Evolutionary conservation across 805 yeast genomes (phyloP).

Genomic region (Saturnispora saitoi): DNA sequence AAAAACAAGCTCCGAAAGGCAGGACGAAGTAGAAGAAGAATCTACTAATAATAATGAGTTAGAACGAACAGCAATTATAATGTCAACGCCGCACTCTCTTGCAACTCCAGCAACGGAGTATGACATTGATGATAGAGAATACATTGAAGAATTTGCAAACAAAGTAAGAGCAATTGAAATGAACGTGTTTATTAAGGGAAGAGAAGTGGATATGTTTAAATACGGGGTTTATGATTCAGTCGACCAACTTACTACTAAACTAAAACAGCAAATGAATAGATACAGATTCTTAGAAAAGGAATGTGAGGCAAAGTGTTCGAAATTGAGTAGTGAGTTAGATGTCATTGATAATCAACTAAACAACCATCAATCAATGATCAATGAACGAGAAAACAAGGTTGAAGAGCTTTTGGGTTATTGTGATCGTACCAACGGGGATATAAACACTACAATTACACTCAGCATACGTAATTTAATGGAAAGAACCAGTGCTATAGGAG

Average conservation of each 20-base stretch:
- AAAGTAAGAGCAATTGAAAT: constrained; percentile 3
- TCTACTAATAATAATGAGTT: neutral
- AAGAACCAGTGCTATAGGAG: constrained; percentile 32
- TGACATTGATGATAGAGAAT: constrained; percentile 1
- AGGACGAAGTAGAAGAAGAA: neutral
- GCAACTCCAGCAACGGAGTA: neutral
- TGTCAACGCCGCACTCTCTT: neutral
- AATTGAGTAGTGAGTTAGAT: constrained; percentile 16
- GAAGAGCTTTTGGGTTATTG: constrained; percentile 55
- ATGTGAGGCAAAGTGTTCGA: constrained; percentile 17
- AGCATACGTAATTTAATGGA: constrained; percentile 50
- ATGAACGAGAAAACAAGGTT: constrained; percentile 33
- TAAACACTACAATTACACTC: constrained; percentile 60
- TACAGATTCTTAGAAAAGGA: constrained; percentile 24
- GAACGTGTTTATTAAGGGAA: neutral
- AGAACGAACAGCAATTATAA: neutral
- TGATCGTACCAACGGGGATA: constrained; percentile 64
- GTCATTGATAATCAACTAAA: constrained; percentile 18
- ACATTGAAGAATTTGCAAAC: constrained; percentile 2
- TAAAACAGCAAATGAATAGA: constrained; percentile 17
- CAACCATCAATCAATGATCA: constrained; percentile 16
- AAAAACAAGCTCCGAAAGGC: neutral
- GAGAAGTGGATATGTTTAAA: neutral
- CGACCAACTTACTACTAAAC: neutral
- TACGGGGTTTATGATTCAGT: neutral